Percentiles rank a stretch among this genome's conserved stretches.
Conservation (phyloP, 176 grass and related monocot genomes). For the Paspalum vaginatum region DNA sequence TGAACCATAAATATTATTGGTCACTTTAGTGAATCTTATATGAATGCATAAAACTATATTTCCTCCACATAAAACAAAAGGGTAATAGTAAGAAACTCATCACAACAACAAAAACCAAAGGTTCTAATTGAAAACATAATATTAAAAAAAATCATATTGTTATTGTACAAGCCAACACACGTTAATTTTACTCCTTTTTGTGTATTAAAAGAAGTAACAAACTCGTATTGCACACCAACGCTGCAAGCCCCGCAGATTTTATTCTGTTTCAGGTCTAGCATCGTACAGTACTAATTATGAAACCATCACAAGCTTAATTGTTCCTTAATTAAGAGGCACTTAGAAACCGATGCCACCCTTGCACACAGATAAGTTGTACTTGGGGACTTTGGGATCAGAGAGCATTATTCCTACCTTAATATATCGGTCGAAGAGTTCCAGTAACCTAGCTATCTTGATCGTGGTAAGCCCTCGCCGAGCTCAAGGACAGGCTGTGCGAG, state of each 20-base stretch:
- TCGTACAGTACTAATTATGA: constrained; percentile 4
- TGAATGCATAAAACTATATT: not conserved
- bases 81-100: not conserved
- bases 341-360: constrained; percentile 36
- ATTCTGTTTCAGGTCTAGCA: constrained; percentile 23
- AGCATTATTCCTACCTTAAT: constrained; percentile 52
- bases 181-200: constrained; percentile 41
- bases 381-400: constrained; percentile 25
- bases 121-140: not conserved
- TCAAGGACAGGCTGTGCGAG: constrained; percentile 56
- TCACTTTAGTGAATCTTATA: too few species aligned
- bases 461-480: constrained; percentile 50
- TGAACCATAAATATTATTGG: too few species aligned
- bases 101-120: not conserved
- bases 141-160: constrained; percentile 9
- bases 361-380: constrained; percentile 19
- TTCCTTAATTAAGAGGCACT: constrained; percentile 17
- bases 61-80: not conserved
- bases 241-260: constrained; percentile 25
- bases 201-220: constrained; percentile 43
- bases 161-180: constrained; percentile 50
- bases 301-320: constrained; percentile 29
- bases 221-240: constrained; percentile 31
- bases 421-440: constrained; percentile 21
- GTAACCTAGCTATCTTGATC: constrained; percentile 34